phyloP scores from a whole-genome alignment of 805 yeast genomes.

The Metschnikowia shivogae region DNA sequence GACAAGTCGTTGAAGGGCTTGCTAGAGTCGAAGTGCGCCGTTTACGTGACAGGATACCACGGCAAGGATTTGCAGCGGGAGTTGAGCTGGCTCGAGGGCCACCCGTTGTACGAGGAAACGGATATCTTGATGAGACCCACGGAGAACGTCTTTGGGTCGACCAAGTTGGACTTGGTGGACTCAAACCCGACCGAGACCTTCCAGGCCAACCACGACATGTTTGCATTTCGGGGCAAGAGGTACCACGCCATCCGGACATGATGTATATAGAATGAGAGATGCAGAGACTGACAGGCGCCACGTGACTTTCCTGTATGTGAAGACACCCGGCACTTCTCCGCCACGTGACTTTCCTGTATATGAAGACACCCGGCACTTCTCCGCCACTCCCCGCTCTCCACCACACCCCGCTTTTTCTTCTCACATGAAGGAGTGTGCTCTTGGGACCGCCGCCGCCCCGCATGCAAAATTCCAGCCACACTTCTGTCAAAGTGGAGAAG shows the following conservation, averaged over 20 bases:
- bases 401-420: no score
- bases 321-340: no score
- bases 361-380: no score
- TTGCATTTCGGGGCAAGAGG: conserved; percentile 94
- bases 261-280: background rate
- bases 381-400: no score
- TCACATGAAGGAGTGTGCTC: no score
- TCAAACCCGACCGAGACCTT: conserved; percentile 88
- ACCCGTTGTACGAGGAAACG: conserved; percentile 56
- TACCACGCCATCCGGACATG: conserved; percentile 69
- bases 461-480: no score
- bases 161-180: conserved; percentile 94
- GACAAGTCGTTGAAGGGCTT: conserved; percentile 78
- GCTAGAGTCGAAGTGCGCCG: conserved; percentile 88
- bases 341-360: no score
- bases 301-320: no score
- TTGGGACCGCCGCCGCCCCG: no score
- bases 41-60: conserved; percentile 88
- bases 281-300: no score
- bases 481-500: no score
- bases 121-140: conserved; percentile 77
- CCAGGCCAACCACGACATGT: conserved; percentile 84
- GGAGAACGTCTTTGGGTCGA: conserved; percentile 72
- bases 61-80: conserved; percentile 68
- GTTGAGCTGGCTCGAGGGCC: conserved; percentile 66